Conservation (phyloP, 768 basidiomycete species). For the Pisolithus orientalis region DNA sequence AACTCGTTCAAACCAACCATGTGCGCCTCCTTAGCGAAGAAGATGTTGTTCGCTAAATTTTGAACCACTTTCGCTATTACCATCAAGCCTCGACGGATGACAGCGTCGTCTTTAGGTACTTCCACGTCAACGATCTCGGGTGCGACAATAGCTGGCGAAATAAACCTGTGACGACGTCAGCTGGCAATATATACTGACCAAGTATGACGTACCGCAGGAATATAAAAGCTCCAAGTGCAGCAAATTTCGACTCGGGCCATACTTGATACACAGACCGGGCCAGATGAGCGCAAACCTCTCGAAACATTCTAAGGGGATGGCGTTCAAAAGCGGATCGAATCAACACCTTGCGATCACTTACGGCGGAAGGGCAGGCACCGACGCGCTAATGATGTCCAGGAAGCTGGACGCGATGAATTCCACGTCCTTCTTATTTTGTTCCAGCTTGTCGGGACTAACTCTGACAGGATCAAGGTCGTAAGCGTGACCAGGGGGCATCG, state of each 20-base stretch:
- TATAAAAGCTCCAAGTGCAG: conserved; percentile 85
- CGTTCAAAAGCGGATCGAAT: not conserved
- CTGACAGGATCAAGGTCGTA: conserved; percentile 75
- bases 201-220: conserved; percentile 60
- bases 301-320: conserved; percentile 59
- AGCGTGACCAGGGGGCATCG: conserved; percentile 64
- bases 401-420: conserved; percentile 71
- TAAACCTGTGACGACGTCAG: conserved; percentile 50
- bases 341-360: conserved; percentile 32
- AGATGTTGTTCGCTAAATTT: conserved; percentile 89
- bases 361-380: conserved; percentile 67
- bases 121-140: conserved; percentile 84
- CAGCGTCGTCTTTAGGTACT: conserved; percentile 53
- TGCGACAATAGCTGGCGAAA: conserved; percentile 84
- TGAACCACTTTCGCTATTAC: conserved; percentile 89
- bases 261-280: conserved; percentile 67
- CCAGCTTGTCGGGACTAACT: conserved; percentile 51
- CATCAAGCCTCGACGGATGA: conserved; percentile 73
- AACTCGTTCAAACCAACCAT: conserved; percentile 80
- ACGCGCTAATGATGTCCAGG: conserved; percentile 66
- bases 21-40: conserved; percentile 86
- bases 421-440: conserved; percentile 64
- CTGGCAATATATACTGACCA: not conserved
- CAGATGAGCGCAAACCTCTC: conserved; percentile 82
- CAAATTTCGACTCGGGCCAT: conserved; percentile 77